Evolutionary conservation across 108 stramenopile species (phyloP), one percentile per base, ranked within the genome.

Genomic region (Parmales sp.): DNA sequence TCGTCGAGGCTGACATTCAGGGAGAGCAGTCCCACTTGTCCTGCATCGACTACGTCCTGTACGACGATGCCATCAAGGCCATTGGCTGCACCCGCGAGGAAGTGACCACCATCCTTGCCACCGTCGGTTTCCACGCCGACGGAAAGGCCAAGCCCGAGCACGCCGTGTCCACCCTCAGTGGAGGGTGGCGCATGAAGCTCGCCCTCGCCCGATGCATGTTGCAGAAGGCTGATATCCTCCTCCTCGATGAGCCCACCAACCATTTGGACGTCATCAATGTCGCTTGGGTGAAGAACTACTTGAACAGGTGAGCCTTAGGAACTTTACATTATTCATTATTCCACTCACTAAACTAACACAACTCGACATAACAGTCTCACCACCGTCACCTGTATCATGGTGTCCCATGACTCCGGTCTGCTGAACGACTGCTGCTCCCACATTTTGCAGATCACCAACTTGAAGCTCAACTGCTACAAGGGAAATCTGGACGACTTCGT

Each of bases 101-200:
- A 65, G 93, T 97, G 46, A 75, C 87, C 37, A 80, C 83, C 20
- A 90, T 95, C 51, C 86, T 99, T 41, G 81, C 84, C 31, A 92
- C 87, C n/a, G 96, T 96, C 65, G 98, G 96, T 54, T 99, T 97
- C 78, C 87, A 87, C 41, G 82, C 84, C 7, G 92, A 98, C 73
- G 92, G 92, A 45, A 95, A 95, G 85, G 95, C 94, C 76, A 95
- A 95, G 84, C 91, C 91, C 26, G 87, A 90, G 63, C 88, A 99
- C 86, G 93, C 96, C 38, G 95, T 97, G 73, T 94, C 95, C 51
- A 95, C 94, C 23, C 82, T 97, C 65, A 86, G 84, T 72, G 98
- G 98, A 43, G 98, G 98, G 66, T 97, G 96, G 98, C 90, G 96
- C 69, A 97, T 99, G 98, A 99, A 99, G 88, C 90, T 99, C 37